Percentiles rank a stretch among this genome's conserved stretches.
Conservation (phyloP, 2,329 filamentous ascomycete species). For the Epichloe coenophiala region DNA sequence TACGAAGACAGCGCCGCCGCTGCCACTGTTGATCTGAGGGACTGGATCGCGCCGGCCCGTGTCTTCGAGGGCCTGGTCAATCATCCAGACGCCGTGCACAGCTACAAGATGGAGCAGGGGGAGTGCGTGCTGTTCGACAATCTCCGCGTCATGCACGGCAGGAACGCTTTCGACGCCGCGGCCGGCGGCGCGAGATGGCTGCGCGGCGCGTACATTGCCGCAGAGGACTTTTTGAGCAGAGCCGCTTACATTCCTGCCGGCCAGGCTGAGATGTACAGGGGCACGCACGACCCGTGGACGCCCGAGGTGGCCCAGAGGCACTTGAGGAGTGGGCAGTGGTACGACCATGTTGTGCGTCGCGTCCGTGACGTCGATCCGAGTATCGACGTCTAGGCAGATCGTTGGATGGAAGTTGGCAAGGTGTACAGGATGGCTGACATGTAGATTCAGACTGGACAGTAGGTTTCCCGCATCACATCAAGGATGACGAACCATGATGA, state of each 20-base stretch:
- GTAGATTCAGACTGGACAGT: no score
- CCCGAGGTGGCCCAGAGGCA: conserved; percentile 11
- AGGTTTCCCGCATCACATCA: no score
- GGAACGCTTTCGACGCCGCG: conserved; percentile 55
- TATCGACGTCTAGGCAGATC: conserved; percentile 1
- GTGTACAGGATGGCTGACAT: no score
- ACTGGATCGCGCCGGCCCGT: conserved; percentile 36
- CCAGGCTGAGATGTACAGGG: conserved; percentile 13
- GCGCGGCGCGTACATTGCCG: conserved; percentile 69
- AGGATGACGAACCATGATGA: no score
- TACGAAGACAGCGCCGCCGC: conserved; percentile 14
- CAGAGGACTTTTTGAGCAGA: conserved; percentile 28
- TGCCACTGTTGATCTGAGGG: conserved; percentile 9
- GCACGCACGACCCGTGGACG: conserved; percentile 12
- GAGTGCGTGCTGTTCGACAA: conserved; percentile 95
- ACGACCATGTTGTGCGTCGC: conserved; percentile 12
- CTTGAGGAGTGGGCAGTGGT: conserved; percentile 16
- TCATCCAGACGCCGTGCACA: conserved; percentile 42
- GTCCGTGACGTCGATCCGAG: conserved; percentile 10
- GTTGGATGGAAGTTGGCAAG: no score
- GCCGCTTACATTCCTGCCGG: conserved; percentile 17
- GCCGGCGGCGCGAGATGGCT: conserved; percentile 61
- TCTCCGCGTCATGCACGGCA: conserved; percentile 68
- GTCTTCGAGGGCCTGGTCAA: conserved; percentile 49
- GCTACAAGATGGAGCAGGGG: conserved; percentile 68